A percentile compares a stretch with the other conserved stretches of the same genome.
Evolutionary conservation across 108 stramenopile genomes (phyloP).

Genomic region (Mediolabrus comicus): DNA sequence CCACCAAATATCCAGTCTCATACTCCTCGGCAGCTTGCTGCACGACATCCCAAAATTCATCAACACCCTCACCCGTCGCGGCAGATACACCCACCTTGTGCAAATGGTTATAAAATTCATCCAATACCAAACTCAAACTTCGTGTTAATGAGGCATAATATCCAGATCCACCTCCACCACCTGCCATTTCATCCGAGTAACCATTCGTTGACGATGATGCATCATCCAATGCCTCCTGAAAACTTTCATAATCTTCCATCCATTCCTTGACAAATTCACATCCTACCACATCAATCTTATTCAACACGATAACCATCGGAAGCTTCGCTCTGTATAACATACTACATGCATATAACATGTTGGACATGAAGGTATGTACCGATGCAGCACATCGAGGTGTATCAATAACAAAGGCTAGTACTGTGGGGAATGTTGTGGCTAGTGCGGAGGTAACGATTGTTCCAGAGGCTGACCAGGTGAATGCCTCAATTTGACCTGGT

Average conservation of each 20-base stretch:
- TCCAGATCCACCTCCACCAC: conserved; percentile 40
- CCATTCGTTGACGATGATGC: conserved; percentile 28
- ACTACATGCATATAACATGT: conserved; percentile 99
- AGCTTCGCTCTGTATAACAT: conserved; percentile 95
- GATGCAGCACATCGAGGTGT: conserved; percentile 91
- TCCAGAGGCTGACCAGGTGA: conserved; percentile 99
- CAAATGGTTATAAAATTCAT: conserved; percentile 96
- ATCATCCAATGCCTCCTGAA: conserved; percentile 94
- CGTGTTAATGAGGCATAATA: conserved; percentile 94
- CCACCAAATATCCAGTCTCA: conserved; percentile 84
- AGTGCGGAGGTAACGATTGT: conserved; percentile 92
- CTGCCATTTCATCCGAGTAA: conserved; percentile 39
- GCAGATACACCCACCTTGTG: conserved; percentile 89
- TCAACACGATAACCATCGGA: conserved; percentile 94
- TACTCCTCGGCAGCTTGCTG: conserved; percentile 80
- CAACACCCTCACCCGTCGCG: conserved; percentile 93
- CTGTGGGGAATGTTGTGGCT: conserved; percentile 93
- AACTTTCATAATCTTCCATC: conserved; percentile 98
- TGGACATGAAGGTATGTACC: conserved; percentile 99
- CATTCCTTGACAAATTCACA: conserved; percentile 92
- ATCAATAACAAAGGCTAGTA: conserved; percentile 94
- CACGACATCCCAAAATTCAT: conserved; percentile 85
- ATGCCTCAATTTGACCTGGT: conserved; percentile 99
- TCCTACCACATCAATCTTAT: conserved; percentile 91
- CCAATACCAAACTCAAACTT: conserved; percentile 90